phyloP scores from a whole-genome alignment of 2,329 filamentous ascomycete genomes.

The Helotiales sp. region DNA sequence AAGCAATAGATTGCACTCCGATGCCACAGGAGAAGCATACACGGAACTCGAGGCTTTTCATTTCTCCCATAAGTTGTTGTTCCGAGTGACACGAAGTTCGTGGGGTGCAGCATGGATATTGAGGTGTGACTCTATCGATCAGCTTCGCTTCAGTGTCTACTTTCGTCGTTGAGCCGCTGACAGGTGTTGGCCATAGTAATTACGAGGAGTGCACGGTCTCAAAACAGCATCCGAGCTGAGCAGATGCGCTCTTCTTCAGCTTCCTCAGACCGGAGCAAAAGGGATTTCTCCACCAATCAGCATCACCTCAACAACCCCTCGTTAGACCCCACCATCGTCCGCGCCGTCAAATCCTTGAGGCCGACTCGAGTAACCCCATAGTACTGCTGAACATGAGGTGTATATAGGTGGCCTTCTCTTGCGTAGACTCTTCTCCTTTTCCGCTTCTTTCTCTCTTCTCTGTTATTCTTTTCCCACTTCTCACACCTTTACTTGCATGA shows the following conservation, averaged over 20 bases:
- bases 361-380: neutral
- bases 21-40: neutral
- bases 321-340: conserved; percentile 8
- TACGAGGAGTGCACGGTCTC: neutral
- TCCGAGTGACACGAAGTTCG: neutral
- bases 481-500: neutral
- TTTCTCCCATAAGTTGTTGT: neutral
- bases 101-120: neutral
- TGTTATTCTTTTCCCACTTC: neutral
- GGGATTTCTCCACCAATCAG: conserved; percentile 24
- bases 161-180: neutral
- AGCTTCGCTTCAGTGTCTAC: neutral
- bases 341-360: conserved; percentile 2
- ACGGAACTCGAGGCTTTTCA: neutral
- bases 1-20: neutral
- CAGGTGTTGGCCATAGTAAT: neutral
- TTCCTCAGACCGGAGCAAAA: neutral
- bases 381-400: neutral
- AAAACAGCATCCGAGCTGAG: neutral
- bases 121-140: neutral
- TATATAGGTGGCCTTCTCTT: conserved; percentile 1
- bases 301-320: conserved; percentile 3
- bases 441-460: conserved; percentile 1
- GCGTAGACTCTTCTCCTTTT: neutral
- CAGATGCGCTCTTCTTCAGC: neutral